Percentiles rank a stretch among this genome's conserved stretches.
Evolutionary conservation across 495 filamentous ascomycete species (phyloP).

Genomic region (Aspergillus egyptiacus): DNA sequence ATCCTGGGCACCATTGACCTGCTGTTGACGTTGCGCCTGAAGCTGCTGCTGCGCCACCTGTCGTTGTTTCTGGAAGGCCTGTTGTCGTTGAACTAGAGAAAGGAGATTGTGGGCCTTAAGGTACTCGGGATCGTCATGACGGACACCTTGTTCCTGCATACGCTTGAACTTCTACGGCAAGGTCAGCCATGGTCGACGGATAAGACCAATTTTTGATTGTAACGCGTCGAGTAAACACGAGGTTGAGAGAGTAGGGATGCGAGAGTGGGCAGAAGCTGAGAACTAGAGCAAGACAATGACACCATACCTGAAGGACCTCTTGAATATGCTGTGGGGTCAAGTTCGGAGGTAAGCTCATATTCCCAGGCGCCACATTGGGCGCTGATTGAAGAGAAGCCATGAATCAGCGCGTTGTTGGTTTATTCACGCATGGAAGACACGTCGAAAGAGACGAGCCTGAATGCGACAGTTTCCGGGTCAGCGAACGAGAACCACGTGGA

Average conservation of each 20-base stretch:
- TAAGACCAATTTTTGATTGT: not conserved
- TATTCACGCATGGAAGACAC: constrained; percentile 28
- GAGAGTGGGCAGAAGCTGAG: not conserved
- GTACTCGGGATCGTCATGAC: constrained; percentile 72
- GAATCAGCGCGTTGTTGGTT: constrained; percentile 30
- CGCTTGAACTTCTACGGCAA: constrained; percentile 66
- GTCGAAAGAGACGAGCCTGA: constrained; percentile 10
- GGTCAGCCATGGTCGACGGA: constrained; percentile 9
- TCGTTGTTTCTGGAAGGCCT: constrained; percentile 41
- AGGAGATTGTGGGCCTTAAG: constrained; percentile 66
- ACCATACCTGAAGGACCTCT: constrained; percentile 54
- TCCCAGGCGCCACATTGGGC: constrained; percentile 56
- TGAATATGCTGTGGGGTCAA: constrained; percentile 56
- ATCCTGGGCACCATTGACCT: constrained; percentile 39
- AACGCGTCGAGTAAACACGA: not conserved
- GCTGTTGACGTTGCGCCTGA: constrained; percentile 44
- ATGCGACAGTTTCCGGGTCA: constrained; percentile 20
- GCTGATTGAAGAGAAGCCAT: constrained; percentile 78
- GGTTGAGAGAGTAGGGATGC: not conserved
- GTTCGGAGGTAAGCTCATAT: constrained; percentile 48
- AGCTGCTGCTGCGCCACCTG: constrained; percentile 43
- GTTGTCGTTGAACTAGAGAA: constrained; percentile 57
- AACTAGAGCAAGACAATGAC: not conserved
- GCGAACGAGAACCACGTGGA: constrained; percentile 18
- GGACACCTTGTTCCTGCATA: constrained; percentile 71